phyloP scores from a whole-genome alignment of 148 eudicot species.

The Pharnaceum exiguum region DNA sequence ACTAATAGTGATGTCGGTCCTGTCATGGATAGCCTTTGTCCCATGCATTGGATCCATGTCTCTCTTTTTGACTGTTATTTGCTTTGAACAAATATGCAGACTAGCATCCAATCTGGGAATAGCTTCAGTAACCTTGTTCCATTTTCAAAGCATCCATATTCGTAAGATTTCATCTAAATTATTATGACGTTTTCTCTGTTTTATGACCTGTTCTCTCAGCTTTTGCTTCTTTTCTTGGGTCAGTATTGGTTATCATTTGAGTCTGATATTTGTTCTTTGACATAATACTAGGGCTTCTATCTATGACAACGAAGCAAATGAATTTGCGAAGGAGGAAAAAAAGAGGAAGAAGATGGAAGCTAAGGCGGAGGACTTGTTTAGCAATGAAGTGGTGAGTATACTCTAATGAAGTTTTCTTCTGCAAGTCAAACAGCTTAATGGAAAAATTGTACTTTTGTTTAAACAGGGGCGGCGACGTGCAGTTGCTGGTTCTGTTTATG shows the following conservation, averaged over 20 bases:
- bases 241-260: background rate
- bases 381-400: constrained; percentile 54
- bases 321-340: constrained; percentile 75
- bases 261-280: background rate
- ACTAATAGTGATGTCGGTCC: no score
- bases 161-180: constrained; percentile 43
- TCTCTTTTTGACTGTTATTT: background rate
- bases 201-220: background rate
- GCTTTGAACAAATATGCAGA: constrained; percentile 36
- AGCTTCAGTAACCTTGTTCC: constrained; percentile 75
- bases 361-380: constrained; percentile 86
- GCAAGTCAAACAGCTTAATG: background rate
- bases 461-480: constrained; percentile 56
- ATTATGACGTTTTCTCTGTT: constrained; percentile 15
- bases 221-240: background rate
- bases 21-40: background rate
- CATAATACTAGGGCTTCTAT: constrained; percentile 58
- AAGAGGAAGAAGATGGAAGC: constrained; percentile 87
- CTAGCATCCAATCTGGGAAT: constrained; percentile 60
- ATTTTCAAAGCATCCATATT: constrained; percentile 70
- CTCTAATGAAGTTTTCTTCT: background rate
- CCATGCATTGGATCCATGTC: background rate
- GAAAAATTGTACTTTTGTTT: background rate
- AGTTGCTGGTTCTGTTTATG: constrained; percentile 50
- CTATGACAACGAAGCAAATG: constrained; percentile 58